Percentiles rank a stretch among this genome's conserved stretches.
phyloP scores from a whole-genome alignment of 257 asterid species.

The Rhazya stricta region DNA sequence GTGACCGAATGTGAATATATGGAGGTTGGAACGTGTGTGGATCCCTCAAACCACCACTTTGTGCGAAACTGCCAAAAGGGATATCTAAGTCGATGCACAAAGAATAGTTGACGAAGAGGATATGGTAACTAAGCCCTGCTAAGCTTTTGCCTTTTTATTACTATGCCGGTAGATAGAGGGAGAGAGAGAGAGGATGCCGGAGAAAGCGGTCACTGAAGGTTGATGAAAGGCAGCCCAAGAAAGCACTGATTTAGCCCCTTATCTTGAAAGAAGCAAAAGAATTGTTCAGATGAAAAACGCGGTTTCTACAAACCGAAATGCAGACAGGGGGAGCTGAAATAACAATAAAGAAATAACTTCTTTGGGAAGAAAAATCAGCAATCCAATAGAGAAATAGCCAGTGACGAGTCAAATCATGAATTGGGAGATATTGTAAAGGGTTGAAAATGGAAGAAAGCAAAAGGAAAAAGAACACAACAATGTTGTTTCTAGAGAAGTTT shows the following conservation, averaged over 20 bases:
- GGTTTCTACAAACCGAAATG: not conserved
- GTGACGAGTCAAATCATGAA: not conserved
- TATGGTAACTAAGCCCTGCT: not conserved
- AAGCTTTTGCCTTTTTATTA: not conserved
- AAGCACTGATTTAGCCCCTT: not conserved
- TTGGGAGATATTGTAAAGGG: not conserved
- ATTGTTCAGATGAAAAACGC: not conserved
- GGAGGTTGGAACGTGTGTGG: not conserved
- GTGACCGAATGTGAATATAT: not conserved
- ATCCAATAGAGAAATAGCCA: not conserved
- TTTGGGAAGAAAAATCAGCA: not conserved
- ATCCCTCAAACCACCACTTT: constrained; percentile 5
- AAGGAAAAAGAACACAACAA: not conserved
- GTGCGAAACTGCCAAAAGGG: not conserved
- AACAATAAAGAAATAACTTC: not conserved
- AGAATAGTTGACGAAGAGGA: not conserved
- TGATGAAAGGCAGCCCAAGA: not conserved
- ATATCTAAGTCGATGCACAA: not conserved
- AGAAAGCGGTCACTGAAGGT: not conserved
- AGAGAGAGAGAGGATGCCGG: not conserved
- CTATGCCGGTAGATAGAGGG: not conserved
- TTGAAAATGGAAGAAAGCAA: not conserved
- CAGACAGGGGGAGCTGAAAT: not conserved
- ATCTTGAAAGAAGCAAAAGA: not conserved
- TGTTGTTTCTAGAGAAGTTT: not conserved